Evolutionary conservation across 495 filamentous ascomycete species (phyloP), one percentile per base, ranked within the genome.

Genomic region (Penicillium diatomitis): DNA sequence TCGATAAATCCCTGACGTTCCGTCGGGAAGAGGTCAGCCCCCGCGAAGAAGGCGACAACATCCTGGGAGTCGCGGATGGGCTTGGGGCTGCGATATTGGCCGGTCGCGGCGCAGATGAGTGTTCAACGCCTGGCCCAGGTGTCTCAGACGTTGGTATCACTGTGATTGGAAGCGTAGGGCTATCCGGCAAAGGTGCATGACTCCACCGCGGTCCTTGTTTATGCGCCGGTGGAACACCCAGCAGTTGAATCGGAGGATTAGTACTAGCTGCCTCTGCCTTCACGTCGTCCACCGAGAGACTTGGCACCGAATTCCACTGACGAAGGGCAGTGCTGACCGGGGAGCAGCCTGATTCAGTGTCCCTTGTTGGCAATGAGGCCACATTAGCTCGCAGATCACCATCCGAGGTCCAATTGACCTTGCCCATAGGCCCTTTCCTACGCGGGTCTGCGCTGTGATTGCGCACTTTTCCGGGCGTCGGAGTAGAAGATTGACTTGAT

Each of bases 1-100:
- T 73, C 2, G 67, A 72, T 27, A 73, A 68, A 39, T 72, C 68
- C 38, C 64, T 62, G 4, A 67, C 63, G 37, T 74, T 74, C 55
- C 65, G 70, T 43, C 58, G 66, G 11, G 62, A 62, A 8, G 48
- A 2, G 20, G 20, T 32, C 5, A 45, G 34, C 3, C 59, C 60
- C 29, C 54, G 45, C 5, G 53, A 55, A 32, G 48, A 49, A 35
- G 55, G 42, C 8, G 55, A 57, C 38, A 61, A 55, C 3, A 44
- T 32, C 37, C 41, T 52, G 11, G 54, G 2, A 9, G 39, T 56
- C 30, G 52, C 32, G 30, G 58, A 59, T 12, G 51, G 52, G 9
- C 27, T 52, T 27, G 51, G 54, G 47, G 38, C 43, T 4, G 54
- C 50, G 20, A 42, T 44, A 35, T 44, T 44, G 12, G 57, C 50